phyloP scores from a whole-genome alignment of 2,329 filamentous ascomycete species.

The Ophiobolus disseminans region DNA sequence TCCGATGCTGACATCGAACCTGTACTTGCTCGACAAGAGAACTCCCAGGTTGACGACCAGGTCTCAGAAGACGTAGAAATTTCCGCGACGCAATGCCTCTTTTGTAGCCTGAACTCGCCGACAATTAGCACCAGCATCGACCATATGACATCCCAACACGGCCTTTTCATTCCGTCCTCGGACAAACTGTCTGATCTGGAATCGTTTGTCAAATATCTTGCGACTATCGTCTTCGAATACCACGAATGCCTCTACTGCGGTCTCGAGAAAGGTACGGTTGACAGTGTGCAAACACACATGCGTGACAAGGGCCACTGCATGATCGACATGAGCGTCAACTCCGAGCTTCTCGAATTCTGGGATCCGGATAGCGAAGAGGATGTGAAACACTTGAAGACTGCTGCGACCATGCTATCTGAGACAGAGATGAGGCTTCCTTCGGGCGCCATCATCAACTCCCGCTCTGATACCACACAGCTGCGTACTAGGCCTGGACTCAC shows the following conservation, averaged over 20 bases:
- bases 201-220: slow-evolving; percentile 41
- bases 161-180: slow-evolving; percentile 35
- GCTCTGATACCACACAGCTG: slow-evolving; percentile 15
- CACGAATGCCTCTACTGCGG: slow-evolving; percentile 49
- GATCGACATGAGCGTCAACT: slow-evolving; percentile 40
- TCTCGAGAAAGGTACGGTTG: slow-evolving; percentile 26
- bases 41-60: too few species aligned
- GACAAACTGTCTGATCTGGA: slow-evolving; percentile 34
- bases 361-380: slow-evolving; percentile 13
- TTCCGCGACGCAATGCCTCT: slow-evolving; percentile 34
- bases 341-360: slow-evolving; percentile 46
- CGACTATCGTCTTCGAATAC: slow-evolving; percentile 29
- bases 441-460: slow-evolving; percentile 17
- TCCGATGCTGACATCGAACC: too few species aligned
- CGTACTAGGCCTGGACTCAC: slow-evolving; percentile 15
- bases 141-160: slow-evolving; percentile 39
- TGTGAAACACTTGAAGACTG: neutral
- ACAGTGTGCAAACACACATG: slow-evolving; percentile 46
- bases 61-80: too few species aligned
- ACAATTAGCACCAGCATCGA: slow-evolving; percentile 23
- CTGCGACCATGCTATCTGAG: slow-evolving; percentile 12
- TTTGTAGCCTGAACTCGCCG: slow-evolving; percentile 28
- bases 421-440: slow-evolving; percentile 28
- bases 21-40: too few species aligned
- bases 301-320: slow-evolving; percentile 46